A percentile compares a stretch with the other conserved stretches of the same genome.
phyloP scores from a whole-genome alignment of 2,329 filamentous ascomycete genomes.

The Botrytis hyacinthi region DNA sequence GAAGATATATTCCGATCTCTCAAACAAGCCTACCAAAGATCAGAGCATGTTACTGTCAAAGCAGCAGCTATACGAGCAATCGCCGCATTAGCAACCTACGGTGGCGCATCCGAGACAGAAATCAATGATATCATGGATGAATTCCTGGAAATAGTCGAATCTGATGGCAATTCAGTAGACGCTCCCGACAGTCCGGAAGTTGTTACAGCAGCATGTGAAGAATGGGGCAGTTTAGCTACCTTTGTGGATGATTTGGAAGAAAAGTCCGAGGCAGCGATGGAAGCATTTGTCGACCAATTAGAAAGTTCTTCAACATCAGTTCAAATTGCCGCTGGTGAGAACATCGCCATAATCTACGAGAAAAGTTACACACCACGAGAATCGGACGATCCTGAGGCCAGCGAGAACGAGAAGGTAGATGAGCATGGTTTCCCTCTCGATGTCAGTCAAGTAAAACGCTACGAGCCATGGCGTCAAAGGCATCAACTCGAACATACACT shows the following conservation, averaged over 20 bases:
- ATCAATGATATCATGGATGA: slow-evolving; percentile 63
- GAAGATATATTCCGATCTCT: slow-evolving; percentile 54
- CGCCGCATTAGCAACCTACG: slow-evolving; percentile 60
- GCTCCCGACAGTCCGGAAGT: slow-evolving; percentile 60
- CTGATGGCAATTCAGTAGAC: slow-evolving; percentile 62
- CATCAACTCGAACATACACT: slow-evolving; percentile 59
- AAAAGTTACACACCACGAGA: slow-evolving; percentile 53
- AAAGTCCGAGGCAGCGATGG: slow-evolving; percentile 61
- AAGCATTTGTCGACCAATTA: slow-evolving; percentile 69
- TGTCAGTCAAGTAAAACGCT: slow-evolving; percentile 56
- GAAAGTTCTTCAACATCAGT: slow-evolving; percentile 60
- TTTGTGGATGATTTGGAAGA: slow-evolving; percentile 64
- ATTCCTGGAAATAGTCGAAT: slow-evolving; percentile 65
- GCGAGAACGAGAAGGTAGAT: slow-evolving; percentile 42
- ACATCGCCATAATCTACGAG: slow-evolving; percentile 69
- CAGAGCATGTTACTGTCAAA: slow-evolving; percentile 56
- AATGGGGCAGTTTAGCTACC: slow-evolving; percentile 68
- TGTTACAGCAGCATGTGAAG: slow-evolving; percentile 64
- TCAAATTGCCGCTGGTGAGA: slow-evolving; percentile 68
- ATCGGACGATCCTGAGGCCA: slow-evolving; percentile 44
- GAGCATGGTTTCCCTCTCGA: slow-evolving; percentile 39
- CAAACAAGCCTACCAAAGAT: slow-evolving; percentile 59
- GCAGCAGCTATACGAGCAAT: slow-evolving; percentile 65
- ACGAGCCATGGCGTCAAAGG: slow-evolving; percentile 64
- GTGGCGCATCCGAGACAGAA: slow-evolving; percentile 61